phyloP scores from a whole-genome alignment of 768 basidiomycete species.

The Chalciporus piperatus region DNA sequence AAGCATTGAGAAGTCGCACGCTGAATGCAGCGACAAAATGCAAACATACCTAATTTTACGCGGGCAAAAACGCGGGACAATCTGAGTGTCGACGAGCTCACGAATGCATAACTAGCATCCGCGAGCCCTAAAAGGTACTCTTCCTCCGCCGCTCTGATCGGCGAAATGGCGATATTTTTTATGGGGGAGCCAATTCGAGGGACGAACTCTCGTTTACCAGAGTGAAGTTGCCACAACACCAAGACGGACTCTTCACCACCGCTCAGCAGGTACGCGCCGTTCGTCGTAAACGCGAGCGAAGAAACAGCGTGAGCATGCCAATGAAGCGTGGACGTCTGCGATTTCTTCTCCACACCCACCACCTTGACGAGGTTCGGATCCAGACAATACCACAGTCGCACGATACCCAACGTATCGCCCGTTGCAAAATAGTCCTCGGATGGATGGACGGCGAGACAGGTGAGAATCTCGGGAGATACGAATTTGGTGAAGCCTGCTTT shows the following conservation, averaged over 20 bases:
- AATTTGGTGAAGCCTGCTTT: constrained; percentile 77
- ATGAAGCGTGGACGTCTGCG: constrained; percentile 84
- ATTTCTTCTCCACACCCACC: constrained; percentile 68
- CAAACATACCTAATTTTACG: constrained; percentile 67
- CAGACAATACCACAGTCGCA: constrained; percentile 92
- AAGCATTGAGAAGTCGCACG: constrained; percentile 1
- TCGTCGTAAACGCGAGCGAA: constrained; percentile 80
- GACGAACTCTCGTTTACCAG: constrained; percentile 86
- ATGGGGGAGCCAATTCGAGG: constrained; percentile 91
- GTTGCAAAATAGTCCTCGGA: constrained; percentile 93
- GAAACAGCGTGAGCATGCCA: constrained; percentile 97
- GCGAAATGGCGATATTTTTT: constrained; percentile 60
- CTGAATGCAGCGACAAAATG: background rate
- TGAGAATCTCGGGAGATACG: constrained; percentile 74
- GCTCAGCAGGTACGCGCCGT: constrained; percentile 89
- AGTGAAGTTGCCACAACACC: constrained; percentile 95
- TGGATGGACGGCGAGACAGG: constrained; percentile 86
- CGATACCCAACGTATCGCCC: constrained; percentile 80
- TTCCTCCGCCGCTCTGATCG: constrained; percentile 56
- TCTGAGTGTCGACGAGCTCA: constrained; percentile 69
- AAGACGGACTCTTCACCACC: constrained; percentile 95
- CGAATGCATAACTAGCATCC: constrained; percentile 78
- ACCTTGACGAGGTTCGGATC: constrained; percentile 54
- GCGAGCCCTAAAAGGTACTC: constrained; percentile 82
- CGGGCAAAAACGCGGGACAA: constrained; percentile 71